These are phyloP conservation scores for Erythrobasidium yunnanense DNA, from an alignment of 768 basidiomycete genomes.

Conservation along the genomic window DNA sequence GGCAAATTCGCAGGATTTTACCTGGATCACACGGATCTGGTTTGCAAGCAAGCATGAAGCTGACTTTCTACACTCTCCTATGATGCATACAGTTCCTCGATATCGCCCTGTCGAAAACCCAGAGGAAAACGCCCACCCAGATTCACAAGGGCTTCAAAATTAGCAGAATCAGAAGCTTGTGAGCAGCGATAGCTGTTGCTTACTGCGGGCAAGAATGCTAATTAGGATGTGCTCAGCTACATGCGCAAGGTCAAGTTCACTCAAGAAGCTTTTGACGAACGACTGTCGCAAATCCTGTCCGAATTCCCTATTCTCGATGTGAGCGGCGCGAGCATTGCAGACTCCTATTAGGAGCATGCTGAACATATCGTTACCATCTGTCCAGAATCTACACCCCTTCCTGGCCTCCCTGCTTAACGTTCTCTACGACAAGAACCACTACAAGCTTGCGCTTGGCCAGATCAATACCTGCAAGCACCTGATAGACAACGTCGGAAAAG, in stretches of 20 bases:
- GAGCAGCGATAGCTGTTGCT: too few relatives aligned
- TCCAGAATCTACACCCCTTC: constrained; percentile 85
- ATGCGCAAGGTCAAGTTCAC: constrained; percentile 99
- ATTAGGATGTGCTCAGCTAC: constrained; percentile 46
- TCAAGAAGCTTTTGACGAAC: constrained; percentile 91
- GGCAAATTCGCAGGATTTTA: too few relatives aligned
- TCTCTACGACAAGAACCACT: constrained; percentile 98
- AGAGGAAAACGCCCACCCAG: constrained; percentile 93
- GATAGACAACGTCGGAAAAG: constrained; percentile 92
- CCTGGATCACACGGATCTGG: too few relatives aligned
- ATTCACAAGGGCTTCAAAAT: constrained; percentile 99
- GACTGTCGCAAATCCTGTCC: constrained; percentile 77
- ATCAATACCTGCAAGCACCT: constrained; percentile 89
- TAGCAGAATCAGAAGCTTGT: constrained; percentile 86
- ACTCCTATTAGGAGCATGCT: neutral
- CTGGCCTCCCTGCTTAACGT: constrained; percentile 92
- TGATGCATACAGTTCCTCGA: constrained; percentile 44
- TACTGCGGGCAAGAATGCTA: too few relatives aligned
- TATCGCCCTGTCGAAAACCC: constrained; percentile 84
- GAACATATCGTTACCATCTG: neutral
- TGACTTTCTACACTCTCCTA: neutral
- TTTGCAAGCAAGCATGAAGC: neutral
- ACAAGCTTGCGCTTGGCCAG: constrained; percentile 96
- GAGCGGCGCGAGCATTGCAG: constrained; percentile 42
- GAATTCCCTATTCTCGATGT: constrained; percentile 98